Percentiles rank a stretch among this genome's conserved stretches.
These are phyloP conservation scores for Scedosporium boydii DNA, from an alignment of 2,329 filamentous ascomycete species.

Conservation along the genomic window DNA sequence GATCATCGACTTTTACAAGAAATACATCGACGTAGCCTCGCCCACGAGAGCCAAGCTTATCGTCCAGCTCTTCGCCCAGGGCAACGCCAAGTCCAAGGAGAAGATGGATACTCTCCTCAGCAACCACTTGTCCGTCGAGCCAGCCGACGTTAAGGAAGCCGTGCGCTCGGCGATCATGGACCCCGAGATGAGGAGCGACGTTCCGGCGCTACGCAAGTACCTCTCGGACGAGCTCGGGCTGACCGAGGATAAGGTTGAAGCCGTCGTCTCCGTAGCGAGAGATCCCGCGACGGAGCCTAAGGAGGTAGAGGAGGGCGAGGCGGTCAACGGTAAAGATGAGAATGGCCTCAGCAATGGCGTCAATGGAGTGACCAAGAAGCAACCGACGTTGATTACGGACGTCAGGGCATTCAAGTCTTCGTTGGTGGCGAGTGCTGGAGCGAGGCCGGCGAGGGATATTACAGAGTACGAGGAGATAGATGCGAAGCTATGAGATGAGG, in stretches of 20 bases:
- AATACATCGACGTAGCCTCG: conserved; percentile 68
- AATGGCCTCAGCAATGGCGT: conserved; percentile 36
- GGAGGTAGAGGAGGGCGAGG: conserved; percentile 21
- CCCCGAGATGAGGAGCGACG: conserved; percentile 5
- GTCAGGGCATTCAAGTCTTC: conserved; percentile 72
- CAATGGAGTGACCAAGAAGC: conserved; percentile 19
- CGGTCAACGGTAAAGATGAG: conserved; percentile 9
- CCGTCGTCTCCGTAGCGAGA: conserved; percentile 1
- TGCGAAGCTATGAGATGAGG: conserved; percentile 56
- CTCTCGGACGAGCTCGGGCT: conserved; percentile 2
- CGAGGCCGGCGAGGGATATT: conserved; percentile 63
- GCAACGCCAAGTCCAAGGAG: conserved; percentile 23
- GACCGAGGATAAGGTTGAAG: conserved; percentile 21
- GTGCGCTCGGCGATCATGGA: conserved; percentile 8
- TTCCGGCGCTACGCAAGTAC: neutral
- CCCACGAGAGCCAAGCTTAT: conserved; percentile 68
- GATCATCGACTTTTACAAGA: conserved; percentile 68
- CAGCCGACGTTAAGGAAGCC: conserved; percentile 12
- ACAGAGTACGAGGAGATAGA: conserved; percentile 80
- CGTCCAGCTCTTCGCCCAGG: conserved; percentile 73
- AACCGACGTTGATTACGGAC: conserved; percentile 60
- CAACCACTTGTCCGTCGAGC: neutral
- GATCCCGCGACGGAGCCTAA: conserved; percentile 14
- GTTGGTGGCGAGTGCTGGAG: conserved; percentile 62
- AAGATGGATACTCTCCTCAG: neutral